Evolutionary conservation across 73 alveolate genomes (phyloP).

Genomic region (Effrenium voratum): DNA sequence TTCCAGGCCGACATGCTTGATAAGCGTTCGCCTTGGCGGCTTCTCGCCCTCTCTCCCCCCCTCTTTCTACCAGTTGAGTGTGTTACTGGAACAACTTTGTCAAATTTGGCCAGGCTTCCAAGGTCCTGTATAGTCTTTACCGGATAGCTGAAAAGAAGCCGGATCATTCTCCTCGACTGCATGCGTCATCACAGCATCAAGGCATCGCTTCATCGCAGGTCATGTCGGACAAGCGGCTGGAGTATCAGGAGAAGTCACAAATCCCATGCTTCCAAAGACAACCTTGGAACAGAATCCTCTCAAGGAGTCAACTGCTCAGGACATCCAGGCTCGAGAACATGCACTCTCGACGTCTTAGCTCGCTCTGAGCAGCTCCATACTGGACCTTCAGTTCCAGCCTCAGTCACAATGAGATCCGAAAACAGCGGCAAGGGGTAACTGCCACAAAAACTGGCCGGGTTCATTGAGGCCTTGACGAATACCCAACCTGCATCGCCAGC

Average conservation of each 20-base stretch:
- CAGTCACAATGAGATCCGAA: neutral
- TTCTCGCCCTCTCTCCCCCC: neutral
- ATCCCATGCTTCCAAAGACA: slow-evolving; percentile 25
- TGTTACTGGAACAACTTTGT: neutral
- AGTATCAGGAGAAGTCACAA: neutral
- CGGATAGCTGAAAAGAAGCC: neutral
- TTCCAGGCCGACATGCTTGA: slow-evolving; percentile 18
- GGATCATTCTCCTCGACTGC: neutral
- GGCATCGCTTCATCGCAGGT: neutral
- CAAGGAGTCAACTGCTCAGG: neutral
- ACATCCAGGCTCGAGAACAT: neutral
- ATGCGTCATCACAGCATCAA: neutral
- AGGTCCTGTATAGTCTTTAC: neutral
- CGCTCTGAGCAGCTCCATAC: neutral
- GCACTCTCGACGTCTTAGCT: neutral
- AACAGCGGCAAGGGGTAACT: neutral
- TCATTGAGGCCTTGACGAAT: neutral
- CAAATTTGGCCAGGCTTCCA: neutral
- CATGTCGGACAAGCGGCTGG: neutral
- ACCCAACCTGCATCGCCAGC: neutral
- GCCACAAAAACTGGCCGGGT: neutral
- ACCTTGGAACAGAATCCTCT: neutral
- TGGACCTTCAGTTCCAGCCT: slow-evolving; percentile 5
- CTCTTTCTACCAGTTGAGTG: neutral
- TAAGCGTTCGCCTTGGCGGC: neutral